These are phyloP conservation scores for Apiosordaria backusii DNA, from an alignment of 495 filamentous ascomycete species.

Conservation along the genomic window DNA sequence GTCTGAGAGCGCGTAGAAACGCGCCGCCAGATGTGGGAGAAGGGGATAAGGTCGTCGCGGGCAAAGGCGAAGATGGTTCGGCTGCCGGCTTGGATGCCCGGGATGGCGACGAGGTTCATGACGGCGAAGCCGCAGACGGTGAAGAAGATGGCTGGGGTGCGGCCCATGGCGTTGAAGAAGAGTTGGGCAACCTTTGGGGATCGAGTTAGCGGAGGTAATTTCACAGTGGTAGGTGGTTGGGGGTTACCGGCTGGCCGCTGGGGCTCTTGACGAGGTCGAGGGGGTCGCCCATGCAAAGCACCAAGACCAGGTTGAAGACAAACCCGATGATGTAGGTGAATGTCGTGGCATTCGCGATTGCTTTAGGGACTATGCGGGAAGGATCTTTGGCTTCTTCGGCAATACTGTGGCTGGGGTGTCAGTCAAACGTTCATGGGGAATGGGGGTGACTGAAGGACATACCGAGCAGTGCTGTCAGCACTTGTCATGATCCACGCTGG, in stretches of 20 bases:
- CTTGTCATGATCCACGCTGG: constrained; percentile 63
- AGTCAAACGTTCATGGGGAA: not conserved
- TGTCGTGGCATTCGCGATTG: constrained; percentile 56
- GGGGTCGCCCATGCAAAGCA: constrained; percentile 57
- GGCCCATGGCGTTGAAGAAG: constrained; percentile 60
- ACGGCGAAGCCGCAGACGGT: constrained; percentile 58
- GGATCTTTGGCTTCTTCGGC: constrained; percentile 61
- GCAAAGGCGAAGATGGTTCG: constrained; percentile 62
- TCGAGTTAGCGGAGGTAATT: not conserved
- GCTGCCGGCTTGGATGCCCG: constrained; percentile 58
- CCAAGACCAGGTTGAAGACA: constrained; percentile 61
- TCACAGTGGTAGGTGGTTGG: not conserved
- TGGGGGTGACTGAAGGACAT: not conserved
- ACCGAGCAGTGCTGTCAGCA: constrained; percentile 34
- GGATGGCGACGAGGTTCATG: constrained; percentile 57
- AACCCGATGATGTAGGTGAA: constrained; percentile 61
- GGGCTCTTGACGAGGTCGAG: constrained; percentile 41
- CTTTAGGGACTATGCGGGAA: constrained; percentile 56
- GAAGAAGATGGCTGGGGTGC: constrained; percentile 56
- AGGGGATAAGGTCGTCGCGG: constrained; percentile 56
- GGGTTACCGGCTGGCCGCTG: constrained; percentile 50
- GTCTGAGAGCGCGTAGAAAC: constrained; percentile 53
- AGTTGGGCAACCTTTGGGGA: constrained; percentile 50
- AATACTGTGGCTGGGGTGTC: constrained; percentile 31
- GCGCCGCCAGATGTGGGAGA: constrained; percentile 53